phyloP scores from a whole-genome alignment of 129 eudicot genomes.

The Escallonia rubra region DNA sequence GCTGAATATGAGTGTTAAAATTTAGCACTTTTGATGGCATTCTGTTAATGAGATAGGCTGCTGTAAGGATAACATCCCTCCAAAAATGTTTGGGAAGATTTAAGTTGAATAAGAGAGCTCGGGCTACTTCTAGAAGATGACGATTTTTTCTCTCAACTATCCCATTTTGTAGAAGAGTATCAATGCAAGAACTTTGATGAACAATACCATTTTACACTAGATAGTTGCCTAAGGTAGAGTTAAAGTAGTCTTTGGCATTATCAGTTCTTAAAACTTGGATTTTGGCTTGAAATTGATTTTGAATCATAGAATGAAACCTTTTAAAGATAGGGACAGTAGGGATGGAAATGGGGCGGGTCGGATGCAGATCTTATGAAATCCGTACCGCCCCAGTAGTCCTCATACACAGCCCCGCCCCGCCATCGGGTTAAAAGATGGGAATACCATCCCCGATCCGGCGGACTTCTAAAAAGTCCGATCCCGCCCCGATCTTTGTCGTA shows the following conservation, averaged over 20 bases:
- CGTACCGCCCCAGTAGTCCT: no score
- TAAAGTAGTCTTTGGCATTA: background rate
- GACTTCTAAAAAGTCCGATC: no score
- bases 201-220: background rate
- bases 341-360: no score
- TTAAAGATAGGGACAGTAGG: background rate
- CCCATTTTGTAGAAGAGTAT: slow-evolving; percentile 15
- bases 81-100: slow-evolving; percentile 1
- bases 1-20: background rate
- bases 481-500: no score
- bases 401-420: no score
- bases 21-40: background rate
- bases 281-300: background rate
- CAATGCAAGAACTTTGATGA: slow-evolving; percentile 6
- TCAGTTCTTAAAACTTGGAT: slow-evolving; percentile 2
- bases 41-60: slow-evolving; percentile 1
- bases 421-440: no score
- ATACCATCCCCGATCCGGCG: no score
- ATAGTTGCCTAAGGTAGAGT: background rate
- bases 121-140: no score
- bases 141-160: slow-evolving; percentile 5
- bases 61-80: slow-evolving; percentile 5
- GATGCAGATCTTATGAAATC: no score
- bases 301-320: background rate
- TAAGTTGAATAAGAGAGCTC: background rate